phyloP scores from a whole-genome alignment of 805 yeast genomes.

The Barnettozyma sp. region DNA sequence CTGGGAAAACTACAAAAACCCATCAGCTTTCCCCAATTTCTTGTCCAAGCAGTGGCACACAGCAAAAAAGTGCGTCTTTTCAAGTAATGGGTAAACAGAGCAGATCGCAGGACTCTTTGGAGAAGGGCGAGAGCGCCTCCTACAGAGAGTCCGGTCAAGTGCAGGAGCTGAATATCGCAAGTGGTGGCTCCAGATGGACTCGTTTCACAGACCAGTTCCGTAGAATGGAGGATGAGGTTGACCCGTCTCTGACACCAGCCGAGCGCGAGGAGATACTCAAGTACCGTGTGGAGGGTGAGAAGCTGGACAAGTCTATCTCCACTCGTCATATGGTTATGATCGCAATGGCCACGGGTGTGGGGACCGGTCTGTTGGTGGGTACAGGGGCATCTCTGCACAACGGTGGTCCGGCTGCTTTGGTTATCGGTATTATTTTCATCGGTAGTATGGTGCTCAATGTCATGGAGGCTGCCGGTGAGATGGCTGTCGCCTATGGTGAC shows the following conservation, averaged over 20 bases:
- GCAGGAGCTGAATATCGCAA: constrained; percentile 14
- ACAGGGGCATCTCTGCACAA: constrained; percentile 40
- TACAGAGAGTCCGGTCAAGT: constrained; percentile 17
- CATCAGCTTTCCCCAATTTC: too few relatives aligned
- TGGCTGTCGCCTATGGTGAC: constrained; percentile 53
- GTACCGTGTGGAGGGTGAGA: constrained; percentile 26
- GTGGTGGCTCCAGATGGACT: constrained; percentile 19
- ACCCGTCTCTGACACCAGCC: constrained; percentile 33
- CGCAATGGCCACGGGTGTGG: constrained; percentile 79
- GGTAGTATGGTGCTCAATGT: constrained; percentile 53
- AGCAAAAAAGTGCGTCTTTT: too few relatives aligned
- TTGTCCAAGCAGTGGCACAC: too few relatives aligned
- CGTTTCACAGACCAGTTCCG: constrained; percentile 29
- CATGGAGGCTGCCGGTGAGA: constrained; percentile 58
- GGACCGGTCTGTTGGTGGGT: constrained; percentile 64
- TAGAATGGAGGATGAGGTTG: constrained; percentile 30
- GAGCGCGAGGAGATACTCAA: constrained; percentile 30
- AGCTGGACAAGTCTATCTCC: constrained; percentile 30
- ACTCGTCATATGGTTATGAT: constrained; percentile 65
- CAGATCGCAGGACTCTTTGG: constrained; percentile 9
- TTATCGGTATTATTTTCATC: constrained; percentile 51
- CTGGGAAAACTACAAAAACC: too few relatives aligned
- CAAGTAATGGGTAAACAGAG: neutral
- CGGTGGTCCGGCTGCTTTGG: constrained; percentile 43
- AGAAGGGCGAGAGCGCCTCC: constrained; percentile 19